Evolutionary conservation across 345 rosid species (phyloP).

Genomic region (Sonneratia alba): DNA sequence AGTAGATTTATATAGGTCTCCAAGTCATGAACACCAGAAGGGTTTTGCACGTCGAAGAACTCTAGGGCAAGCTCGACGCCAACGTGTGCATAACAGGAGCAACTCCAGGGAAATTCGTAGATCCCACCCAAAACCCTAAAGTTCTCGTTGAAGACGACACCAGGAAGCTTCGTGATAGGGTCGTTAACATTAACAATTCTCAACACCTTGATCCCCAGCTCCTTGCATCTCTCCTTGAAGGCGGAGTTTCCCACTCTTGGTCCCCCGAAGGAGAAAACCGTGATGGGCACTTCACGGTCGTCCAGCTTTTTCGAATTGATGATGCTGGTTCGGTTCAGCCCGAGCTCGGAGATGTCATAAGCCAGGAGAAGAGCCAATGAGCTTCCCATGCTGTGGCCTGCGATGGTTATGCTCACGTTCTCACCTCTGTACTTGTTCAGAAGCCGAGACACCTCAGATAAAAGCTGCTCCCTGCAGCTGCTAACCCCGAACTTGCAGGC

Average conservation of each 20-base stretch:
- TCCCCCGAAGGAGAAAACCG: slow-evolving; percentile 79
- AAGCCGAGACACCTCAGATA: slow-evolving; percentile 63
- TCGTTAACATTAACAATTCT: slow-evolving; percentile 69
- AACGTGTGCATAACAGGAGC: slow-evolving; percentile 68
- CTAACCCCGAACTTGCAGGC: slow-evolving; percentile 48
- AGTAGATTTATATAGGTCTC: slow-evolving; percentile 54
- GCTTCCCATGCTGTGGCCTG: slow-evolving; percentile 93
- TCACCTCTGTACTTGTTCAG: slow-evolving; percentile 44
- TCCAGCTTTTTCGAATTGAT: background rate
- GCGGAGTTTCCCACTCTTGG: slow-evolving; percentile 79
- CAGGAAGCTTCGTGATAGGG: slow-evolving; percentile 78
- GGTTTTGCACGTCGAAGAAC: slow-evolving; percentile 65
- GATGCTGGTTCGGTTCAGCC: slow-evolving; percentile 21
- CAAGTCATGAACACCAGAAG: slow-evolving; percentile 66
- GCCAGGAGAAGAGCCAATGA: slow-evolving; percentile 76
- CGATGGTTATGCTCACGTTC: slow-evolving; percentile 61
- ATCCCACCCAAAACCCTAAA: slow-evolving; percentile 57
- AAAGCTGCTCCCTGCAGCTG: slow-evolving; percentile 79
- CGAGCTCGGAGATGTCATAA: slow-evolving; percentile 73
- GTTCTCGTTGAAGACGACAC: slow-evolving; percentile 68
- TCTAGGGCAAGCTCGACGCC: slow-evolving; percentile 66
- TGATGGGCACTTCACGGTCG: slow-evolving; percentile 27
- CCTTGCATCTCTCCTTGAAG: slow-evolving; percentile 71
- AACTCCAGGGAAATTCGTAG: slow-evolving; percentile 70
- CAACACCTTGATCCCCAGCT: slow-evolving; percentile 66